Evolutionary conservation across 805 yeast species (phyloP), one percentile per base, ranked within the genome.

Genomic region (Candida maesae): DNA sequence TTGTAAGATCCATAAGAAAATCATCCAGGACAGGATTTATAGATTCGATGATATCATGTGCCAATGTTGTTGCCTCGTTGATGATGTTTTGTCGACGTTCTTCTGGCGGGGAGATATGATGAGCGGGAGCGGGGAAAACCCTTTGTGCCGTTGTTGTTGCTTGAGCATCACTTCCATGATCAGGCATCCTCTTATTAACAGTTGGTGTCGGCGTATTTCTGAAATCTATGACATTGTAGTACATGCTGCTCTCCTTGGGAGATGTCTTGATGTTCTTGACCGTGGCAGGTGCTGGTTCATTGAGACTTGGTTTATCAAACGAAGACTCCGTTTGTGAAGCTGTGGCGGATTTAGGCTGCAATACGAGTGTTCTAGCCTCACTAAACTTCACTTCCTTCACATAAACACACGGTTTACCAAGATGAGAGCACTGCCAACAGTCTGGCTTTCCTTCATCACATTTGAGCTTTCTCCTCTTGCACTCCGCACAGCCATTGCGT

Each of bases 401-500:
- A 42, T 71, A 71, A 3, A 53, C 47, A 46, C 76, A 71, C 3
- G 55, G 52, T 49, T 66, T 66, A 9, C 60, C 59, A 13, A 67
- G 40, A 24, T 60, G 60, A 1, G 59, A 42, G 39, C 76, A 71
- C 35, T 68, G 68, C 62, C 68, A 58, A 40, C 76, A 70, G 13
- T 46, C 48, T 1, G 56, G 57, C 33, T 53, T 49, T 9, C 47
- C 47, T 39, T 52, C 56, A 32, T 51, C 62, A 33, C 58, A 58
- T 45, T 54, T 71, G 40, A 67, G 53, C 44, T 67, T 69, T 28
- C 75, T 55, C 33, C 69, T 47, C 51, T 70, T 71, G 52, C 76
- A 71, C 46, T 68, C 72, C 30, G 53, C 50, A 42, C 76, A 71
- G 6, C 76, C 76, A 41, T 67, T 63, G 36, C 73, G 56, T 20